Evolutionary conservation across 1,139 yeast genomes (phyloP).

Genomic region (Taphrina flavorubra): DNA sequence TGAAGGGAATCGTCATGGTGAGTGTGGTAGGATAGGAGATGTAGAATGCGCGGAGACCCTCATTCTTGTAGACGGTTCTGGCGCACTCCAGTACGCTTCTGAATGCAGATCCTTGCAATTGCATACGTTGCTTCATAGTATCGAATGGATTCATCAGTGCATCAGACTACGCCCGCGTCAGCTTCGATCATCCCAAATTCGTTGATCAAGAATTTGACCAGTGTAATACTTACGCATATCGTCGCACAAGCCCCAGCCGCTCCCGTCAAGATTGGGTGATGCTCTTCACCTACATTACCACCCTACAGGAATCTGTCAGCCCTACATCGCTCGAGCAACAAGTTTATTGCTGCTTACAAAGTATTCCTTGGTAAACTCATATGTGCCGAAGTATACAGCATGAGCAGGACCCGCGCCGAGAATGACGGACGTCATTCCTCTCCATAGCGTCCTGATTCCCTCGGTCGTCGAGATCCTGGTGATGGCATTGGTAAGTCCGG

Average conservation of each 20-base stretch:
- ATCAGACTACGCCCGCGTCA: conserved; percentile 59
- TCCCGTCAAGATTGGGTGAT: conserved; percentile 82
- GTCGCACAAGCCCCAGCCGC: conserved; percentile 95
- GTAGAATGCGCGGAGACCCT: conserved; percentile 85
- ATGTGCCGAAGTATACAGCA: conserved; percentile 95
- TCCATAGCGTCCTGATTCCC: conserved; percentile 88
- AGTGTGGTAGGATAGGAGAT: conserved; percentile 94
- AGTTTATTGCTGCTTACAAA: conserved; percentile 5
- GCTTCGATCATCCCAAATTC: not conserved
- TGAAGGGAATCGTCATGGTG: conserved; percentile 91
- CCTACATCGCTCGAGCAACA: not conserved
- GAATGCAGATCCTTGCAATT: conserved; percentile 55
- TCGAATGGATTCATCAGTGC: conserved; percentile 98
- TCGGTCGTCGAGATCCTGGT: conserved; percentile 82
- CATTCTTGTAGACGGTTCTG: conserved; percentile 64
- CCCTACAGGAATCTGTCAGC: conserved; percentile 47
- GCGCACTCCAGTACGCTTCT: conserved; percentile 53
- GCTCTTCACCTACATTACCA: conserved; percentile 59
- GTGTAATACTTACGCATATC: conserved; percentile 56
- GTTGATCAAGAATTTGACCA: not conserved
- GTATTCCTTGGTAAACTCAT: conserved; percentile 78
- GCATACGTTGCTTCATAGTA: conserved; percentile 89
- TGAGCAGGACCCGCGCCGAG: conserved; percentile 99
- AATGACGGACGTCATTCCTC: conserved; percentile 91
- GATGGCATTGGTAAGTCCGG: conserved; percentile 65